These are phyloP conservation scores for Trichodelitschia bisporula DNA, from an alignment of 495 filamentous ascomycete genomes.

Conservation along the genomic window DNA sequence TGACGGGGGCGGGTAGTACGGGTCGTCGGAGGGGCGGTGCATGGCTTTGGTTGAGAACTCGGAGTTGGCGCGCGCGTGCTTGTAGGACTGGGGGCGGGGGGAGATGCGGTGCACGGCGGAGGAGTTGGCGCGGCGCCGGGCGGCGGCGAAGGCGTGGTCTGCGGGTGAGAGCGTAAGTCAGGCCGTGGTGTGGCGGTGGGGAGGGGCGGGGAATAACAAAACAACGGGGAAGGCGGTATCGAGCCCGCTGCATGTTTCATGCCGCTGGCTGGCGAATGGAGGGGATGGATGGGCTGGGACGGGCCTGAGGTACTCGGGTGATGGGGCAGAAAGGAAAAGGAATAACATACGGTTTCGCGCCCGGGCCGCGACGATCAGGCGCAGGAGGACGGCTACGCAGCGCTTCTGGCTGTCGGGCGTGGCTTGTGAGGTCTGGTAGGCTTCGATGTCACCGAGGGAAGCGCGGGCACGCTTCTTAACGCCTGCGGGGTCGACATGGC, in stretches of 20 bases:
- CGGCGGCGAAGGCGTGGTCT: conserved; percentile 3
- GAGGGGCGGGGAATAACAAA: no score
- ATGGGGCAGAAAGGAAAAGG: conserved; percentile 2
- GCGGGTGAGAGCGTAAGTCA: no score
- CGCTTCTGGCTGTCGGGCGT: conserved; percentile 50
- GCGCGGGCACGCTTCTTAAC: conserved; percentile 30
- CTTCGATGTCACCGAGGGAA: conserved; percentile 33
- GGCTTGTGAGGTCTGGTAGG: conserved; percentile 45
- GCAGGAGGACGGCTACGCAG: conserved; percentile 53
- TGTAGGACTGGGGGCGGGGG: conserved; percentile 9
- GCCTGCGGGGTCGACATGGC: conserved; percentile 31
- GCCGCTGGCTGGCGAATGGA: no score
- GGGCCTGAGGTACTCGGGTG: no score
- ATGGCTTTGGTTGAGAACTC: conserved; percentile 10
- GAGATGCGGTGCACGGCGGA: conserved; percentile 13
- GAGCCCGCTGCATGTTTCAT: no score
- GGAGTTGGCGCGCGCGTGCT: conserved; percentile 16
- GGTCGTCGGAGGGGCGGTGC: background rate
- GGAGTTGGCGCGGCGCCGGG: conserved; percentile 14
- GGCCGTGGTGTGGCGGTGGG: no score
- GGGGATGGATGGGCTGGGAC: no score
- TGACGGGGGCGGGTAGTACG: background rate
- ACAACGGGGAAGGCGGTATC: no score
- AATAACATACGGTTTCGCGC: conserved; percentile 36
- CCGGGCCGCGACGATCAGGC: conserved; percentile 28